Evolutionary conservation across 805 yeast species (phyloP).

Genomic region (Candida schatavii): DNA sequence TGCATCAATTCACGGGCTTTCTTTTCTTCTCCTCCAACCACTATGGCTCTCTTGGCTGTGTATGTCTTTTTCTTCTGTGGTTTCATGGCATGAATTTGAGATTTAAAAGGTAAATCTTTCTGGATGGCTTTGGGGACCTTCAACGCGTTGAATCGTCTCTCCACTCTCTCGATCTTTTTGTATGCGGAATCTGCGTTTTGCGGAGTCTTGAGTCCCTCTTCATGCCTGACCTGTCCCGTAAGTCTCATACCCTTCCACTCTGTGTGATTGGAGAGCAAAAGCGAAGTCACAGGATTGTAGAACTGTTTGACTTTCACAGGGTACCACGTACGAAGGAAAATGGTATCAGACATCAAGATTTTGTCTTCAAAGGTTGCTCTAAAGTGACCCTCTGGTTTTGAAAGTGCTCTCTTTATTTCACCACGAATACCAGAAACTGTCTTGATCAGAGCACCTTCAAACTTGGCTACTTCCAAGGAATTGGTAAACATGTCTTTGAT

Average conservation of each 20-base stretch:
- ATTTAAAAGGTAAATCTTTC: constrained; percentile 80
- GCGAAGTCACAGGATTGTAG: constrained; percentile 94
- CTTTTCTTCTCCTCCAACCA: constrained; percentile 88
- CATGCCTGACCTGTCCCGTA: constrained; percentile 92
- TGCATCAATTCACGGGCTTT: constrained; percentile 87
- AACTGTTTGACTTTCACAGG: constrained; percentile 88
- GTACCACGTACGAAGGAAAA: constrained; percentile 93
- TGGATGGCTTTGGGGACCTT: constrained; percentile 80
- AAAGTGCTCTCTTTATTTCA: constrained; percentile 90
- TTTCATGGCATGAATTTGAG: constrained; percentile 85
- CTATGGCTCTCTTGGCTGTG: constrained; percentile 87
- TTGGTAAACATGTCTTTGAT: constrained; percentile 94
- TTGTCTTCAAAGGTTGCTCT: constrained; percentile 98
- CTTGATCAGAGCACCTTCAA: constrained; percentile 95
- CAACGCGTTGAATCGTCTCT: constrained; percentile 83
- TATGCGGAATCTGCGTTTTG: constrained; percentile 48
- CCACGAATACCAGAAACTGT: constrained; percentile 98
- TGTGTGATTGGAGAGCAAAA: constrained; percentile 68
- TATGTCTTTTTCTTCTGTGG: constrained; percentile 84
- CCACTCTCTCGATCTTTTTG: constrained; percentile 75
- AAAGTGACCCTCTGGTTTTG: constrained; percentile 92
- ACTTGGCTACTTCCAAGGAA: constrained; percentile 91
- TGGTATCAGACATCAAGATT: constrained; percentile 82
- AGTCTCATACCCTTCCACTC: constrained; percentile 97
- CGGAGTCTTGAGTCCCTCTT: constrained; percentile 62